Conservation (phyloP, 768 basidiomycete species). For the Boletus reticuloceps region DNA sequence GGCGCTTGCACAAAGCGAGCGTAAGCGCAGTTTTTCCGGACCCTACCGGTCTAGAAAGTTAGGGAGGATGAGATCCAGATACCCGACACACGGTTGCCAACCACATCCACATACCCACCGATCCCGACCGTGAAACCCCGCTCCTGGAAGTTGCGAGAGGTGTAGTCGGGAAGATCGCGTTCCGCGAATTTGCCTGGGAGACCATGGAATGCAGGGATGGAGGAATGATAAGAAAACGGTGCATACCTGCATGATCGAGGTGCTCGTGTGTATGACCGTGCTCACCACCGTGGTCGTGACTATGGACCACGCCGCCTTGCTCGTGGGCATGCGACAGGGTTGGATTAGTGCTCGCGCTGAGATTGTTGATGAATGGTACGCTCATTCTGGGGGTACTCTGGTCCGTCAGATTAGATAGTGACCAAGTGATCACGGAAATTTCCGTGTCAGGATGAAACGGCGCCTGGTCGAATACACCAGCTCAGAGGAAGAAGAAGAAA, state of each 20-base stretch:
- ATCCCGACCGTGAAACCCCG: slow-evolving; percentile 98
- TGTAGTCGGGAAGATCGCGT: slow-evolving; percentile 88
- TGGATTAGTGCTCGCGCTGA: slow-evolving; percentile 39
- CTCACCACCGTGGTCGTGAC: slow-evolving; percentile 63
- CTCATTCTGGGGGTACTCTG: slow-evolving; percentile 38
- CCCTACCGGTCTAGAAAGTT: slow-evolving; percentile 78
- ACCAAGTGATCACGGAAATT: slow-evolving; percentile 4
- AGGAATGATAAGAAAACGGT: not conserved
- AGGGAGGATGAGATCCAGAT: not conserved
- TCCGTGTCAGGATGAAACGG: slow-evolving; percentile 25
- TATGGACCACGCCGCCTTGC: slow-evolving; percentile 35
- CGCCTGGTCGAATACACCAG: slow-evolving; percentile 48
- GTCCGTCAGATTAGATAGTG: slow-evolving; percentile 4
- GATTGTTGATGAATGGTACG: slow-evolving; percentile 75
- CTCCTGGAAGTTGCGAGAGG: slow-evolving; percentile 81
- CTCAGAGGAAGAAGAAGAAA: no score
- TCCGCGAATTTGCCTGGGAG: slow-evolving; percentile 83
- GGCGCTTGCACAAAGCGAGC: slow-evolving; percentile 79
- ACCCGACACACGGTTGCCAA: not conserved
- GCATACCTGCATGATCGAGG: slow-evolving; percentile 80
- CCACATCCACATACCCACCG: slow-evolving; percentile 69
- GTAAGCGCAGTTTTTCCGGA: slow-evolving; percentile 97
- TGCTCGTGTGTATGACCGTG: slow-evolving; percentile 97
- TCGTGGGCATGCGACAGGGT: slow-evolving; percentile 58
- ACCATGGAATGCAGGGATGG: not conserved